phyloP scores from a whole-genome alignment of 352 stramenopile species.

The Pythium oligandrum region DNA sequence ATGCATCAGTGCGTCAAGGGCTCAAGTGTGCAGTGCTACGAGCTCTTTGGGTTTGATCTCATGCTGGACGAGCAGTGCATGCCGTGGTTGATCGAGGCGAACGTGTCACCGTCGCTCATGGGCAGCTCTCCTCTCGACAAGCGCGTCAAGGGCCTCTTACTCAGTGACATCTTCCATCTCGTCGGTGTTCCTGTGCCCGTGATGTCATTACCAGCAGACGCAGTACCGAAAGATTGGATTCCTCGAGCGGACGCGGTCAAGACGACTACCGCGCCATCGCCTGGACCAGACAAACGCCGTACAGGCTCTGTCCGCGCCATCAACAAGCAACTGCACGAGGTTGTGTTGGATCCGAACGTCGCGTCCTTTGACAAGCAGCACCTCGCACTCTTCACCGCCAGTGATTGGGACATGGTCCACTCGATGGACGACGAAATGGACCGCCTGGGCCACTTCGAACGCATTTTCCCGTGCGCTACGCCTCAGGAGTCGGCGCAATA shows the following conservation, averaged over 20 bases:
- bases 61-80: slow-evolving; percentile 57
- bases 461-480: slow-evolving; percentile 45
- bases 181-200: slow-evolving; percentile 54
- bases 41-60: slow-evolving; percentile 76
- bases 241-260: neutral
- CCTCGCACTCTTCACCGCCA: slow-evolving; percentile 42
- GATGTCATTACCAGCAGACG: slow-evolving; percentile 18
- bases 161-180: slow-evolving; percentile 79
- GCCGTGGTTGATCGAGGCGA: slow-evolving; percentile 73
- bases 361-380: slow-evolving; percentile 38
- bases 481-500: slow-evolving; percentile 22
- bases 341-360: slow-evolving; percentile 40
- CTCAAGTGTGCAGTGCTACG: slow-evolving; percentile 42
- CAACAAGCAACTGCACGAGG: slow-evolving; percentile 56
- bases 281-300: neutral
- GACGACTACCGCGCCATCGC: neutral
- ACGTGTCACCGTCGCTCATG: slow-evolving; percentile 81
- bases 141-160: slow-evolving; percentile 66
- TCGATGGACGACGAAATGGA: slow-evolving; percentile 73
- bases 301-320: slow-evolving; percentile 1
- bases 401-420: slow-evolving; percentile 58
- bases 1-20: slow-evolving; percentile 51
- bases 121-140: slow-evolving; percentile 64
- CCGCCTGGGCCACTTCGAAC: slow-evolving; percentile 62
- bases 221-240: slow-evolving; percentile 16